Evolutionary conservation across 768 basidiomycete genomes (phyloP), one percentile per base, ranked within the genome.

Genomic region (Phallus indusiatus): DNA sequence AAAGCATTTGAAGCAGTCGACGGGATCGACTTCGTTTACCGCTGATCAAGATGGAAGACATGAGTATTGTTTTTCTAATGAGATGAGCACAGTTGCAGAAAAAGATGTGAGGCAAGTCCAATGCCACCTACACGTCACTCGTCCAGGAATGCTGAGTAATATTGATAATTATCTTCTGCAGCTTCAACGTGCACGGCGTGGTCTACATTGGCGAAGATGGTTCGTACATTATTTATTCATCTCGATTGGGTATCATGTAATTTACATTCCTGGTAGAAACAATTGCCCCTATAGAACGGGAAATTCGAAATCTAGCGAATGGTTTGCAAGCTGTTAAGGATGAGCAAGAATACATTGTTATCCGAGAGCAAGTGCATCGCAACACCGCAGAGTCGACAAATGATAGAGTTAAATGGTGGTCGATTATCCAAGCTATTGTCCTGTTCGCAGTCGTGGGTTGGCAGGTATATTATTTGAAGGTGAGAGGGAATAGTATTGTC

Each of bases 331-430:
- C 89, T 10, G 94, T 99, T 64, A 97, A 97, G 75, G 96, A 99
- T 67, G 96, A 99, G 70, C 95, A 98, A 70, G 96, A 98, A 72
- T 99, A 99, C 73, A 94, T 99, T 63, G 89, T 95, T 34, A 85
- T 98, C 28, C 82, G 96, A 53, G 96, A 99, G 72, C 80, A 81
- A 61, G 86, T 86, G 47, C 96, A 99, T 71, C 79, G 96, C 56
- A 91, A 98, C 70, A 99, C 96, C 54, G 87, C 91, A 9, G 90
- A 90, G 77, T 95, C 82, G 1, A 91, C 90, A 18, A 98, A 98
- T 70, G 81, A 88, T 42, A 84, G 96, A 42, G 95, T 99, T 55
- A 98, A 97, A 75, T 98, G 93, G 93, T 99, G 96, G 96, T 94
- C 93, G 1, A 85, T 99, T 61, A 70, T 93, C 7, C 96, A 99